Conservation (phyloP, 495 filamentous ascomycete genomes). For the Penicillium paradoxum region DNA sequence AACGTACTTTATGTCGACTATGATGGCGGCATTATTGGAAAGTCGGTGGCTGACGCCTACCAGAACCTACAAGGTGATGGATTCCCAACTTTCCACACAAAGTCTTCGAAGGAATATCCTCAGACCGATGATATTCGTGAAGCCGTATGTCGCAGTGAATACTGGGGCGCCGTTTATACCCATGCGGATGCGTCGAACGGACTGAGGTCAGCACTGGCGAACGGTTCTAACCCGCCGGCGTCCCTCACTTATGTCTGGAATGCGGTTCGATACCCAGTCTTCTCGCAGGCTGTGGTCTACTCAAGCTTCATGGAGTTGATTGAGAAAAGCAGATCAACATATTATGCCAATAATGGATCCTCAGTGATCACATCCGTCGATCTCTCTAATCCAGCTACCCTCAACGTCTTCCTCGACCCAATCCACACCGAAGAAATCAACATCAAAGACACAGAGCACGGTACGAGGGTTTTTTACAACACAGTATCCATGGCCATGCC, state of each 20-base stretch:
- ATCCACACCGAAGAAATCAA: slow-evolving; percentile 31
- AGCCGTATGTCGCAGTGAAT: slow-evolving; percentile 32
- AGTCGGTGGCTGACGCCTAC: slow-evolving; percentile 34
- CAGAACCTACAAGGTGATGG: slow-evolving; percentile 17
- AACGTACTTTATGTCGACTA: slow-evolving; percentile 42
- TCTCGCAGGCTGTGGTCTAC: slow-evolving; percentile 26
- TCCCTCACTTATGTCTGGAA: slow-evolving; percentile 42
- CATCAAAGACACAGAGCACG: slow-evolving; percentile 20
- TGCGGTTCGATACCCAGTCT: slow-evolving; percentile 38
- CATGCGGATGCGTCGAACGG: slow-evolving; percentile 20
- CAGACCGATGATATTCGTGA: slow-evolving; percentile 16
- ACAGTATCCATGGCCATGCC: slow-evolving; percentile 5
- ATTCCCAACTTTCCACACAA: slow-evolving; percentile 31
- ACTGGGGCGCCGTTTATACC: slow-evolving; percentile 38
- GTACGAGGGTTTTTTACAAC: not conserved
- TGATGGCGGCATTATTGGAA: slow-evolving; percentile 38
- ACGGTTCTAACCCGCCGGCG: slow-evolving; percentile 12
- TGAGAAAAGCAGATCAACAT: slow-evolving; percentile 22
- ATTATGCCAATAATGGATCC: slow-evolving; percentile 27
- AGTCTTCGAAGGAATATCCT: slow-evolving; percentile 15
- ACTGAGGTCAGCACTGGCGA: slow-evolving; percentile 4
- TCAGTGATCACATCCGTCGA: slow-evolving; percentile 14
- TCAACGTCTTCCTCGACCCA: slow-evolving; percentile 35
- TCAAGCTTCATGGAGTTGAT: slow-evolving; percentile 24
- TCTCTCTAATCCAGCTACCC: slow-evolving; percentile 13